Percentiles rank a stretch among this genome's conserved stretches.
Conservation (phyloP, 2,329 filamentous ascomycete genomes). For the Cadophora gregata region DNA sequence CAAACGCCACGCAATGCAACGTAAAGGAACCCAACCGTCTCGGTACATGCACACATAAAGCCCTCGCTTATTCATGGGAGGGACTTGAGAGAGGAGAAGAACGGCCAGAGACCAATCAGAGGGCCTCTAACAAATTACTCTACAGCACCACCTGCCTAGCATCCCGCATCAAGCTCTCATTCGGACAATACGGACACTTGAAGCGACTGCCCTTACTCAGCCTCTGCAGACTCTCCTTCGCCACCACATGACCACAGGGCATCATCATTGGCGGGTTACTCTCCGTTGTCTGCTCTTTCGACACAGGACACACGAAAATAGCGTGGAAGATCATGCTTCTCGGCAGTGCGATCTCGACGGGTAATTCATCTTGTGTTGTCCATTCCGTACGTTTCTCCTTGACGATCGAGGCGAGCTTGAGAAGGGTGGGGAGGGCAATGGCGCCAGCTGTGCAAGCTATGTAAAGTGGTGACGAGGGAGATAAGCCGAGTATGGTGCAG, state of each 20-base stretch:
- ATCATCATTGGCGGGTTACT: conserved; percentile 96
- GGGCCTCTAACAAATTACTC: neutral
- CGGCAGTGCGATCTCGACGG: conserved; percentile 72
- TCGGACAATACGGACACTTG: conserved; percentile 97
- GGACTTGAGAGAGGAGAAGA: no score
- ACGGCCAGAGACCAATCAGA: no score
- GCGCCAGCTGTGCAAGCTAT: conserved; percentile 90
- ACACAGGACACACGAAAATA: conserved; percentile 97
- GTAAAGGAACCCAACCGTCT: neutral
- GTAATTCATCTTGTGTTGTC: conserved; percentile 89
- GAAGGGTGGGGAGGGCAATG: conserved; percentile 85
- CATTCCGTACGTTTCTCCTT: conserved; percentile 91
- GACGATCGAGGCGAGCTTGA: conserved; percentile 89
- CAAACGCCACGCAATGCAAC: conserved; percentile 11
- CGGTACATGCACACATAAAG: neutral
- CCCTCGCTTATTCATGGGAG: no score
- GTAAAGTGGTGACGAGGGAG: conserved; percentile 90
- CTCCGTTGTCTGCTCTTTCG: conserved; percentile 94
- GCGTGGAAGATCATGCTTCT: conserved; percentile 79
- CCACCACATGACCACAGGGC: conserved; percentile 93
- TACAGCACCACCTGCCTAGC: conserved; percentile 53
- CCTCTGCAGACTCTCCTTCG: conserved; percentile 79
- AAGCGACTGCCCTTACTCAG: conserved; percentile 81
- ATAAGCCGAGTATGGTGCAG: conserved; percentile 87
- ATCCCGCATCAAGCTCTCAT: conserved; percentile 78